Conservation (phyloP, 1,139 yeast genomes). For the Kodamaea arcana region DNA sequence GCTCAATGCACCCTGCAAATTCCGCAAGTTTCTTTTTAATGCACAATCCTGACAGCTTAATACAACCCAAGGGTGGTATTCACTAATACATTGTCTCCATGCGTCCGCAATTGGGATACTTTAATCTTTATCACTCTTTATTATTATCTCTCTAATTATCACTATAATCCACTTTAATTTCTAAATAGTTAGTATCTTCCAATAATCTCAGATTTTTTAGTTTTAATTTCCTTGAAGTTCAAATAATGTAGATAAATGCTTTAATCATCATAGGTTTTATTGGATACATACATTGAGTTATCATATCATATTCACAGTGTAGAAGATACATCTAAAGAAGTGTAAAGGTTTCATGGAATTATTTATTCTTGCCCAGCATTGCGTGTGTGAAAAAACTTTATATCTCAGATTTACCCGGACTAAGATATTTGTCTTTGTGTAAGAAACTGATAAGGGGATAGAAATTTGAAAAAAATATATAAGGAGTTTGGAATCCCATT, state of each 20-base stretch:
- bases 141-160: too few relatives aligned
- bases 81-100: too few relatives aligned
- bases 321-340: not conserved
- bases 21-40: too few relatives aligned
- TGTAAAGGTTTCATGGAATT: not conserved
- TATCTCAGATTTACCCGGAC: not conserved
- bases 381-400: not conserved
- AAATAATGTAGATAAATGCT: conserved; percentile 17
- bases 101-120: too few relatives aligned
- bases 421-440: too few relatives aligned
- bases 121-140: too few relatives aligned
- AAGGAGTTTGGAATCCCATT: not conserved
- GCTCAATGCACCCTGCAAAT: too few relatives aligned
- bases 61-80: too few relatives aligned
- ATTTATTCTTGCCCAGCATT: conserved; percentile 2
- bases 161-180: too few relatives aligned
- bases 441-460: conserved; percentile 1
- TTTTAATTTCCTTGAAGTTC: conserved; percentile 7
- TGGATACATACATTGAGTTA: not conserved
- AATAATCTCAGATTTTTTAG: not conserved
- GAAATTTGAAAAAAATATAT: not conserved
- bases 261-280: conserved; percentile 7
- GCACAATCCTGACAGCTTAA: too few relatives aligned
- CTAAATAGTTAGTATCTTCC: not conserved
- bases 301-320: not conserved